These are phyloP conservation scores for Amorphotheca resinae DNA, from an alignment of 495 filamentous ascomycete genomes.

Conservation along the genomic window DNA sequence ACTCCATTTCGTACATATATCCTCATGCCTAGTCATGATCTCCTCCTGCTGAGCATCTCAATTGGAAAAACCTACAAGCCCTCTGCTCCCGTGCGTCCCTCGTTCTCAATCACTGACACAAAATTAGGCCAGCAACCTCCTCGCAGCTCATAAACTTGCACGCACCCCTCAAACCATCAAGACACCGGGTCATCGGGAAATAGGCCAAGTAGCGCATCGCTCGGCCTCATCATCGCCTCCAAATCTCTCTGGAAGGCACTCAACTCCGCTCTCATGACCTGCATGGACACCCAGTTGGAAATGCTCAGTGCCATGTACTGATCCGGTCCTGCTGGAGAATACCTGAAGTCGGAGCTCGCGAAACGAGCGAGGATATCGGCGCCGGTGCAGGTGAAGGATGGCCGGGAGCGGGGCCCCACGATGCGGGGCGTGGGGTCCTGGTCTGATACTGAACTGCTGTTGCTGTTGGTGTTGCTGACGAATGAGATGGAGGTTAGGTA, in stretches of 20 bases:
- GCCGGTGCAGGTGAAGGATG: slow-evolving; percentile 5
- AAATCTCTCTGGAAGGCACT: slow-evolving; percentile 3
- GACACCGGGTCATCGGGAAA: neutral
- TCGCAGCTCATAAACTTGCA: no score
- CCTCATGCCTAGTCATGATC: no score
- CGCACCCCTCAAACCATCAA: neutral
- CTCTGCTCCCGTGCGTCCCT: no score
- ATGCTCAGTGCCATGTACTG: slow-evolving; percentile 5
- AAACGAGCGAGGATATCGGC: slow-evolving; percentile 5
- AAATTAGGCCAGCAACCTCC: no score
- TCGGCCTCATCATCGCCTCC: slow-evolving; percentile 3
- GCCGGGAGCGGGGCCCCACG: neutral
- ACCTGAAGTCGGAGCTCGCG: neutral
- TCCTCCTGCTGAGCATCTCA: no score
- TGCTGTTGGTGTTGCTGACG: slow-evolving; percentile 2
- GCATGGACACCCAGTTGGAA: slow-evolving; percentile 8
- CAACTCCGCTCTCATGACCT: slow-evolving; percentile 3
- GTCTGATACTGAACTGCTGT: slow-evolving; percentile 1
- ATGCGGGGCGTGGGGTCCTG: neutral
- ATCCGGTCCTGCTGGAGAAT: slow-evolving; percentile 8
- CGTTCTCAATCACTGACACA: no score
- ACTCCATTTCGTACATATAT: no score
- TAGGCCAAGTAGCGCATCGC: neutral
- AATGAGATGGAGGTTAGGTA: neutral
- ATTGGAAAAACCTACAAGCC: no score